Evolutionary conservation across 2,329 filamentous ascomycete genomes (phyloP).

Genomic region (Phaeomoniella chlamydospora): DNA sequence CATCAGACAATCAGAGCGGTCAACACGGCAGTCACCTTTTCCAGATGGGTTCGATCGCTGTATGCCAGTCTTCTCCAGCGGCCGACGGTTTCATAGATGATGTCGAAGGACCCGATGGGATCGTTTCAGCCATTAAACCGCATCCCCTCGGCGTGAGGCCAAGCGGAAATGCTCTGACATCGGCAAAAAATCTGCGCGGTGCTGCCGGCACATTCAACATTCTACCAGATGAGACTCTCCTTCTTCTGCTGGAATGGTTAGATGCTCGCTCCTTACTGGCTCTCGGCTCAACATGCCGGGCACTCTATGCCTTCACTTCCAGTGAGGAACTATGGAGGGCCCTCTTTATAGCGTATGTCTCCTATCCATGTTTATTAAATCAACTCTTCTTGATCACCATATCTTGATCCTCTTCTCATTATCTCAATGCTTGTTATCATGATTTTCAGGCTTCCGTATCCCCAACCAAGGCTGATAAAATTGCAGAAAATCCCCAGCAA

Average conservation of each 20-base stretch:
- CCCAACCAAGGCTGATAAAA: slow-evolving; percentile 1
- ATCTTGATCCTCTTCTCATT: not conserved
- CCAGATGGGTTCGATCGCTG: not conserved
- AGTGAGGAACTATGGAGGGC: slow-evolving; percentile 83
- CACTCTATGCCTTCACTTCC: slow-evolving; percentile 70
- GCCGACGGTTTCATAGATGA: not conserved
- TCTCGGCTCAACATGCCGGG: slow-evolving; percentile 68
- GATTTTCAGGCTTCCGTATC: not conserved
- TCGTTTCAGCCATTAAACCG: slow-evolving; percentile 15
- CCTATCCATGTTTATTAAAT: slow-evolving; percentile 8
- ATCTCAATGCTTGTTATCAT: not conserved
- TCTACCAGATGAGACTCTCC: slow-evolving; percentile 70
- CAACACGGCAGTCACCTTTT: no score
- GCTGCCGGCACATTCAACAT: slow-evolving; percentile 50
- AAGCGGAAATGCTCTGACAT: slow-evolving; percentile 65
- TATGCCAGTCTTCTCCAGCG: not conserved
- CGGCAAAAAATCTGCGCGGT: slow-evolving; percentile 50
- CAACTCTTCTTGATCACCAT: slow-evolving; percentile 8
- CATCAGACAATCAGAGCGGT: no score
- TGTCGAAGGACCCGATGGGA: not conserved
- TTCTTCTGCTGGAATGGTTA: slow-evolving; percentile 60
- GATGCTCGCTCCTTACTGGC: slow-evolving; percentile 46
- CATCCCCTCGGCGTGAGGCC: slow-evolving; percentile 81
- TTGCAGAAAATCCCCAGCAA: slow-evolving; percentile 14
- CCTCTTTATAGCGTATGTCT: slow-evolving; percentile 68